Conservation (phyloP, 106 monocot species). For the Iris macrosiphon region DNA sequence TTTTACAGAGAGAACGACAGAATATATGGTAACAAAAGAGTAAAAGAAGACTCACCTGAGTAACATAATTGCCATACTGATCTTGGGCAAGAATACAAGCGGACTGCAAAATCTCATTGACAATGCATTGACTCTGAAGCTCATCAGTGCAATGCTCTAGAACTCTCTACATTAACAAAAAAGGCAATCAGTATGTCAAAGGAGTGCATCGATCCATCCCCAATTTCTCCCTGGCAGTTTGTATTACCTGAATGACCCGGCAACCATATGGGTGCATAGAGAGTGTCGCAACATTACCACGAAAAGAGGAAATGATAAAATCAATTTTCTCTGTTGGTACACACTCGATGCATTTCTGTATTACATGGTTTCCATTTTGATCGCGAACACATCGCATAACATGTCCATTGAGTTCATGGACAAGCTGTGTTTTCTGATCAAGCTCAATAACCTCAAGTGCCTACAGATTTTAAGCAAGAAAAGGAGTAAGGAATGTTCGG, state of each 20-base stretch:
- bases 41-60: slow-evolving; percentile 52
- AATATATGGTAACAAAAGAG: not conserved
- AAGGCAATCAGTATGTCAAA: not conserved
- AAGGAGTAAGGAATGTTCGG: not conserved
- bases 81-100: slow-evolving; percentile 83
- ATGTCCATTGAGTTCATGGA: slow-evolving; percentile 85
- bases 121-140: slow-evolving; percentile 56
- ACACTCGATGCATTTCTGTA: slow-evolving; percentile 98
- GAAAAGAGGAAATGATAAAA: slow-evolving; percentile 83
- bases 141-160: slow-evolving; percentile 86
- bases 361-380: slow-evolving; percentile 98
- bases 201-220: not conserved
- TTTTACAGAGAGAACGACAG: not conserved
- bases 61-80: slow-evolving; percentile 99
- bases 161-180: slow-evolving; percentile 57
- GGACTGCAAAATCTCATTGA: slow-evolving; percentile 89
- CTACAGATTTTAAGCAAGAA: slow-evolving; percentile 20
- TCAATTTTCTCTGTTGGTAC: slow-evolving; percentile 75
- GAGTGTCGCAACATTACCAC: slow-evolving; percentile 69
- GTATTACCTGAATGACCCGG: slow-evolving; percentile 85
- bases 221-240: not conserved
- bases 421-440: slow-evolving; percentile 81
- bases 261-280: slow-evolving; percentile 97
- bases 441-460: slow-evolving; percentile 93
- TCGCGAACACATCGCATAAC: slow-evolving; percentile 90